phyloP scores from a whole-genome alignment of 2,329 filamentous ascomycete species.

The Monilinia fructigena region DNA sequence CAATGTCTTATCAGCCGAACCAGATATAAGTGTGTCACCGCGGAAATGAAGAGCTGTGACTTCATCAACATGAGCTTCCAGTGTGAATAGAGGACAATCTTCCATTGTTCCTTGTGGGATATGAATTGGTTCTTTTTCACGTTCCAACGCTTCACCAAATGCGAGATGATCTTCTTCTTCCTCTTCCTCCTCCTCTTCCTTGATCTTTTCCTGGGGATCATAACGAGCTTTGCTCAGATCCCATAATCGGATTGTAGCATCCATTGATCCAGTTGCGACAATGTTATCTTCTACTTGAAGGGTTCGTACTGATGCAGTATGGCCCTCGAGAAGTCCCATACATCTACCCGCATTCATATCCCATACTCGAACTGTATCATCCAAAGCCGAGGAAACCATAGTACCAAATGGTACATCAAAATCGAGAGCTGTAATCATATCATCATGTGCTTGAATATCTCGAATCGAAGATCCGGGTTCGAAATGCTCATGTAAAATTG shows the following conservation, averaged over 20 bases:
- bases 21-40: constrained; percentile 86
- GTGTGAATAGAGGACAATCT: constrained; percentile 83
- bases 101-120: constrained; percentile 77
- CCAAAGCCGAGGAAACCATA: constrained; percentile 85
- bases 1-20: constrained; percentile 94
- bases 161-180: constrained; percentile 66
- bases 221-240: constrained; percentile 88
- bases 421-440: constrained; percentile 85
- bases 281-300: constrained; percentile 95
- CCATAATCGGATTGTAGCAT: constrained; percentile 93
- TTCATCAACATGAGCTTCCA: constrained; percentile 89
- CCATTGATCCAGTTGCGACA: constrained; percentile 89
- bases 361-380: constrained; percentile 95
- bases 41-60: constrained; percentile 91
- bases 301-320: constrained; percentile 88
- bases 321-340: constrained; percentile 87
- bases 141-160: constrained; percentile 69
- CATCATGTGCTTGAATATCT: constrained; percentile 83
- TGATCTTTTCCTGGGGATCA: constrained; percentile 59
- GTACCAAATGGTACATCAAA: constrained; percentile 98
- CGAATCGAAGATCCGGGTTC: constrained; percentile 84
- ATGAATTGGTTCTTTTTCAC: constrained; percentile 67
- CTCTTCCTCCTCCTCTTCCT: constrained; percentile 57
- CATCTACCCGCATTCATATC: constrained; percentile 91
- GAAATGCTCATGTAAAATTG: constrained; percentile 92